Conservation (phyloP, 1,284 basidiomycete species). For the Ceratobasidium sp. region DNA sequence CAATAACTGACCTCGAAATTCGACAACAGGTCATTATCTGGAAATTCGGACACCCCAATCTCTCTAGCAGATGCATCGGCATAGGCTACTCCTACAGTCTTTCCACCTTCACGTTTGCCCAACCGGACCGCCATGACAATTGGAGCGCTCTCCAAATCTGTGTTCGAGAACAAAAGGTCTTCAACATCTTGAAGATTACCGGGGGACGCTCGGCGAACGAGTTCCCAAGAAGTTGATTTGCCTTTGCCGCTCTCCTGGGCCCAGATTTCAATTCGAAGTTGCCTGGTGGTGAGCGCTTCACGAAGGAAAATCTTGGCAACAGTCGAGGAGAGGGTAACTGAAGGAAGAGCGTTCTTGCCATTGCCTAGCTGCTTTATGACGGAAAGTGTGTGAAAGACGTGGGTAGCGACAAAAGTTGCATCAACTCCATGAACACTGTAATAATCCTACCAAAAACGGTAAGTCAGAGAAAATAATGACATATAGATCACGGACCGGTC, state of each 20-base stretch:
- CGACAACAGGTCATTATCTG: slow-evolving; percentile 95
- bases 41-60: slow-evolving; percentile 87
- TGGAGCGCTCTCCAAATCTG: slow-evolving; percentile 87
- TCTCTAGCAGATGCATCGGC: slow-evolving; percentile 82
- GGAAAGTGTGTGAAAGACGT: slow-evolving; percentile 88
- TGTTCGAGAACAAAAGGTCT: slow-evolving; percentile 90
- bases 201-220: slow-evolving; percentile 81
- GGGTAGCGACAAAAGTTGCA: slow-evolving; percentile 87
- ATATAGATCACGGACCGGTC: slow-evolving; percentile 60
- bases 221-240: slow-evolving; percentile 70
- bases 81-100: slow-evolving; percentile 79
- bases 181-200: slow-evolving; percentile 96
- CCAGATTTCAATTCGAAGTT: slow-evolving; percentile 96
- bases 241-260: slow-evolving; percentile 78
- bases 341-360: slow-evolving; percentile 68
- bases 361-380: slow-evolving; percentile 86
- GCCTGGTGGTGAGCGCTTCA: slow-evolving; percentile 90
- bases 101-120: slow-evolving; percentile 67
- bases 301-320: slow-evolving; percentile 91
- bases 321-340: slow-evolving; percentile 82
- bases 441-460: slow-evolving; percentile 70
- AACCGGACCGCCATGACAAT: slow-evolving; percentile 93
- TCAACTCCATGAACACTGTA: slow-evolving; percentile 92
- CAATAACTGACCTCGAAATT: slow-evolving; percentile 84
- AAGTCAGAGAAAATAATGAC: slow-evolving; percentile 1